phyloP scores from a whole-genome alignment of 169 alveolate species.

The Plasmodium relictum region DNA sequence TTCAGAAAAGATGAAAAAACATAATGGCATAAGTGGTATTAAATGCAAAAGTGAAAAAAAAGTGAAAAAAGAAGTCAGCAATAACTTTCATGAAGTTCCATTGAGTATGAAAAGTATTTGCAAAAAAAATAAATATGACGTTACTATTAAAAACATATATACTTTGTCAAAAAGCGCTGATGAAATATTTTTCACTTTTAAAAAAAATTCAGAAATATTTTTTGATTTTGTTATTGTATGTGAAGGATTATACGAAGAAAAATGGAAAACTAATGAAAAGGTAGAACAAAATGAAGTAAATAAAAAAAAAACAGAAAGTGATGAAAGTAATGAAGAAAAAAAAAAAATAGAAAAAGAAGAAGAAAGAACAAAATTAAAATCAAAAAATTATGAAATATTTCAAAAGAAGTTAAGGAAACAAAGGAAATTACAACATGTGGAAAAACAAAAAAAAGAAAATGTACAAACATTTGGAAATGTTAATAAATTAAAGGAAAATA shows the following conservation, averaged over 20 bases:
- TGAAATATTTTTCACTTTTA: slow-evolving; percentile 30
- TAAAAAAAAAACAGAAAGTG: not conserved
- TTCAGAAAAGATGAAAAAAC: not conserved
- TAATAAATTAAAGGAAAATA: not conserved
- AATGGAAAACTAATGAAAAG: not conserved
- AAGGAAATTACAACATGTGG: no score
- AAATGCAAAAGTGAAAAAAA: slow-evolving; percentile 1
- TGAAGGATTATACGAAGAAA: slow-evolving; percentile 27
- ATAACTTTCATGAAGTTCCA: slow-evolving; percentile 27
- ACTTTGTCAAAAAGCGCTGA: slow-evolving; percentile 64
- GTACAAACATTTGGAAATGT: not conserved
- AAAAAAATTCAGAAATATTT: slow-evolving; percentile 4
- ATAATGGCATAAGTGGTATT: not conserved
- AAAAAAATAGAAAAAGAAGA: not conserved
- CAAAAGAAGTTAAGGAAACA: no score
- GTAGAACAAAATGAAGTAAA: not conserved
- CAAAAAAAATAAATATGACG: slow-evolving; percentile 36
- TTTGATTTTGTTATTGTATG: slow-evolving; percentile 64
- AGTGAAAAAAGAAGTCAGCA: not conserved
- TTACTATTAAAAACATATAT: slow-evolving; percentile 39
- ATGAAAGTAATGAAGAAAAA: not conserved
- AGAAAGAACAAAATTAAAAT: no score
- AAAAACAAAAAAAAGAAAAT: no score
- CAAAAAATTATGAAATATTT: no score
- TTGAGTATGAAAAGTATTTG: slow-evolving; percentile 1